These are phyloP conservation scores for Yamadazyma kitorensis DNA, from an alignment of 805 yeast genomes.

Conservation along the genomic window DNA sequence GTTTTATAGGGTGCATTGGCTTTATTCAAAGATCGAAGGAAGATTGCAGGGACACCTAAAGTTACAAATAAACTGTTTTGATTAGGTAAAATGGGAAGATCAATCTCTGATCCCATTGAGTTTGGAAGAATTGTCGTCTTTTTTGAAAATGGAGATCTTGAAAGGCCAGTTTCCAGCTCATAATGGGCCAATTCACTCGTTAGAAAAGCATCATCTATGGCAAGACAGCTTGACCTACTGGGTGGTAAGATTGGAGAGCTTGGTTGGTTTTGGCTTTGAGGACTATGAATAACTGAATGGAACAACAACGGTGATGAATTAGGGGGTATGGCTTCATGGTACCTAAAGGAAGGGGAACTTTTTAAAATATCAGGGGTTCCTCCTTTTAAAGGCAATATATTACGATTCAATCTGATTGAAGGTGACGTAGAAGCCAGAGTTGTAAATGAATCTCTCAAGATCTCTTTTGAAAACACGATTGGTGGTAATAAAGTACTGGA, in stretches of 20 bases:
- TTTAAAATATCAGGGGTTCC: slow-evolving; percentile 1
- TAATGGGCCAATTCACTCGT: slow-evolving; percentile 16
- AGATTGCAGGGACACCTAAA: too few relatives aligned
- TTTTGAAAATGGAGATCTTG: too few relatives aligned
- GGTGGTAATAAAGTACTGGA: slow-evolving; percentile 2
- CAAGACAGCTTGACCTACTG: slow-evolving; percentile 4
- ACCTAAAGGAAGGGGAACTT: slow-evolving; percentile 1
- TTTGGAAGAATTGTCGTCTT: too few relatives aligned
- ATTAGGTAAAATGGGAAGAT: too few relatives aligned
- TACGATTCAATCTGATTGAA: background rate
- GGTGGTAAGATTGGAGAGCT: background rate
- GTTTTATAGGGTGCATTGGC: too few relatives aligned
- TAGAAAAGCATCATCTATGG: slow-evolving; percentile 19
- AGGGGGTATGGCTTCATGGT: too few relatives aligned
- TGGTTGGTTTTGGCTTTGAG: background rate
- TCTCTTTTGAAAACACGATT: slow-evolving; percentile 1
- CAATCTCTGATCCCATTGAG: too few relatives aligned
- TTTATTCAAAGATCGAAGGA: too few relatives aligned
- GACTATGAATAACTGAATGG: too few relatives aligned
- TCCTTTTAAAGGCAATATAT: background rate
- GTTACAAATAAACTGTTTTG: too few relatives aligned
- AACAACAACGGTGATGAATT: slow-evolving; percentile 2
- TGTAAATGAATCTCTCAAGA: too few relatives aligned
- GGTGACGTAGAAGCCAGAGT: background rate
- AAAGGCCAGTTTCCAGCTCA: slow-evolving; percentile 8